Base-by-base conservation (phyloP, 1,139 yeast genomes). In the Pneumocystis wakefieldiae region DNA sequence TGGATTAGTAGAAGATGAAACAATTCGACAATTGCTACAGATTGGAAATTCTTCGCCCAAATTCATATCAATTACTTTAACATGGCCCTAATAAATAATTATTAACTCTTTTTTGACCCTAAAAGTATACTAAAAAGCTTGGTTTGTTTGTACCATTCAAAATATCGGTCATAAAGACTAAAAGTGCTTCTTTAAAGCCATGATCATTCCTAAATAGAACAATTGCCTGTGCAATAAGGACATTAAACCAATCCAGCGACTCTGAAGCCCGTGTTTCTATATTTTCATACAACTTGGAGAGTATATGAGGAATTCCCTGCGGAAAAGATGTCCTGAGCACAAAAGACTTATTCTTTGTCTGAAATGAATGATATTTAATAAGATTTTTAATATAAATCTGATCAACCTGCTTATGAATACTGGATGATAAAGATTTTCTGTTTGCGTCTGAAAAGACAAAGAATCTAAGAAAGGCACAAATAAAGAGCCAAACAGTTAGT, bases 1-100 rank as follows among this genome's bases (percentile, higher is more conserved):
- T 14, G 75, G 72, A 42, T 74, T 75, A 12, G 69, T 73, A 19
- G 68, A 69, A 38, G 66, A 62, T 24, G 69, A 66, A 24, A 64
- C 59, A 36, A 94, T 87, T 61, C 95, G 81, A 74, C 99, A 92
- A 72, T 94, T 92, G 66, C 96, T 86, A 72, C 92, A 87, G 61
- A 92, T 88, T 1, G 99, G 99, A 71, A 85, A 94, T 73, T 91
- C 97, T 71, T 90, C 89, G 53, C 99, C 99, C 65, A 92, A 85
- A 71, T 91, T 94, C 38, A 92, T 82, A 70, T 91, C 97, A 0
- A 94, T 87, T 62, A 94, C 83, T 66, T 80, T 81, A 59, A 92
- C 85, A 35, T 81, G 80, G 70, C 86, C 97, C 66, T 66, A 60
- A 3, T 19, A 17, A 15, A 3, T 35, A 15, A 17, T 19, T 57